These are phyloP conservation scores for Kockovaella imperatae DNA, from an alignment of 768 basidiomycete species.

Conservation along the genomic window DNA sequence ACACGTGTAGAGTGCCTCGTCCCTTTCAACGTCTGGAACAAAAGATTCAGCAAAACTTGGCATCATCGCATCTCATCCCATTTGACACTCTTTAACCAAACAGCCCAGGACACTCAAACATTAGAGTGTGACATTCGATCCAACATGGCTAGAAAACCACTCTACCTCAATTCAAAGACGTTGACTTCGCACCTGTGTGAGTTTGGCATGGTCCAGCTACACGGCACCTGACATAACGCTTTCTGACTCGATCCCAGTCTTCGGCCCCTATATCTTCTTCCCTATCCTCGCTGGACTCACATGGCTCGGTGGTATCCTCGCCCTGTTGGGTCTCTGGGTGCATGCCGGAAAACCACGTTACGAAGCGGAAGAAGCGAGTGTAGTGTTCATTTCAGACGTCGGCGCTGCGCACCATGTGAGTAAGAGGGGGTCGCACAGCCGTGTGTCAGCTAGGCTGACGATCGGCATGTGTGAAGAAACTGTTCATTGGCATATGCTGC, in stretches of 20 bases:
- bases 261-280: constrained; percentile 40
- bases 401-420: constrained; percentile 25
- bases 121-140: too few relatives aligned
- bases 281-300: constrained; percentile 31
- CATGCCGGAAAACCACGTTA: constrained; percentile 38
- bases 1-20: too few relatives aligned
- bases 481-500: constrained; percentile 36
- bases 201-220: neutral
- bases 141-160: constrained; percentile 19
- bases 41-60: too few relatives aligned
- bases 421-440: neutral
- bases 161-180: constrained; percentile 32
- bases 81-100: too few relatives aligned
- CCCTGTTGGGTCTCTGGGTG: constrained; percentile 40
- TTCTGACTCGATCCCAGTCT: constrained; percentile 18
- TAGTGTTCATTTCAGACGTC: constrained; percentile 45
- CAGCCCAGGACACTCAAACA: too few relatives aligned
- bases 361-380: constrained; percentile 31
- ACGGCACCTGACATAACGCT: neutral
- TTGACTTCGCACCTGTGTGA: constrained; percentile 35
- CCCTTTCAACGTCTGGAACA: too few relatives aligned
- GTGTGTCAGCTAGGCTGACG: neutral
- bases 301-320: constrained; percentile 42
- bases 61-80: too few relatives aligned
- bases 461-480: constrained; percentile 8